Evolutionary conservation across 495 filamentous ascomycete species (phyloP), one percentile per base, ranked within the genome.

Genomic region (Aspergillus coremiiformis): DNA sequence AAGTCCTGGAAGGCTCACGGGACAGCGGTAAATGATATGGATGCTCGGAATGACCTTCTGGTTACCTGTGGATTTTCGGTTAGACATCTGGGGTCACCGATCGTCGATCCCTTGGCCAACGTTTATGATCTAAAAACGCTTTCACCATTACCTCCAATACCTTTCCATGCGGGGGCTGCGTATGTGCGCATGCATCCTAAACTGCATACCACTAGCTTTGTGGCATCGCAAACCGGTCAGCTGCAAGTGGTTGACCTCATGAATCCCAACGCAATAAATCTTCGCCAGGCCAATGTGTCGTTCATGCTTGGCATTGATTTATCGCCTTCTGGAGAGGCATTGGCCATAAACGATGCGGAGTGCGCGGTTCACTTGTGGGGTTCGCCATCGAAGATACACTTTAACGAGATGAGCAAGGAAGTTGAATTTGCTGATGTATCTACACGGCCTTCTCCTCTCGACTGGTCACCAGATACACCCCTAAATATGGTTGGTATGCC

Each of bases 111-210:
- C 2, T 78, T 96, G 43, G 90, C 95, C 47, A 95, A 95, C 54
- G 89, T 96, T 14, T 99, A 89, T 58, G 90, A 96, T 63, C 71
- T 99, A 22, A 94, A 91, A 66, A 93, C 86, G 43, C 76, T 95
- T 66, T 72, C 78, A 17, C 85, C 89, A 8, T 77, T 96, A 57
- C 84, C 89, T 11, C 93, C 93, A 2, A 87, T 97, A 50, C 86
- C 93, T 0, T 97, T 97, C 62, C 89, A 90, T 45, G 84, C 88
- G 8, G 88, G 90, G 1, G 91, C 92, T 7, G 91, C 92, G 19
- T 91, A 88, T 71, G 90, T 95, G 10, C 82, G 93, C 32, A 88
- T 97, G 83, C 94, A 99, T 65, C 94, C 94, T 8, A 85, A 87
- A 48, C 85, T 97, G 75, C 85, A 89, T 29, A 95, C 93, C 3